These are phyloP conservation scores for Sporothrix inflata DNA, from an alignment of 2,329 filamentous ascomycete species.

Conservation along the genomic window DNA sequence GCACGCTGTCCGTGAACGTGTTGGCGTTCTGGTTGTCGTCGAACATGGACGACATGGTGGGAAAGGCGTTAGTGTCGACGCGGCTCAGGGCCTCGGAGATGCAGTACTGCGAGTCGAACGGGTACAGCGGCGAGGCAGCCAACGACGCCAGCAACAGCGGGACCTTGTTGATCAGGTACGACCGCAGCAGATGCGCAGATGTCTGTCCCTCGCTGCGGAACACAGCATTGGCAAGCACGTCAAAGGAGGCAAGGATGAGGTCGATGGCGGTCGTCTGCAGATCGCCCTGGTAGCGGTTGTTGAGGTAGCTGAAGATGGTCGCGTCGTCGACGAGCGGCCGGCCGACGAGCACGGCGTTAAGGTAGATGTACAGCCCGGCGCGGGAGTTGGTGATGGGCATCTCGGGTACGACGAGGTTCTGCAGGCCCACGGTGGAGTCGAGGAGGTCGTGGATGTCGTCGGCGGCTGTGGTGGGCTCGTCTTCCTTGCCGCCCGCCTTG, in stretches of 20 bases:
- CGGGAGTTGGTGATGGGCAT: conserved; percentile 74
- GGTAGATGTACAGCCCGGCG: conserved; percentile 81
- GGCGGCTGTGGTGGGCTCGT: conserved; percentile 50
- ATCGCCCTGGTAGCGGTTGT: conserved; percentile 79
- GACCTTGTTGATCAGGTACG: conserved; percentile 77
- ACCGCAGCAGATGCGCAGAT: conserved; percentile 74
- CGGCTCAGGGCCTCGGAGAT: conserved; percentile 73
- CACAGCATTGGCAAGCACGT: conserved; percentile 84
- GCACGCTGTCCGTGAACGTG: conserved; percentile 61
- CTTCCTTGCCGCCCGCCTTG: conserved; percentile 50
- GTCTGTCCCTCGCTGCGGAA: conserved; percentile 63
- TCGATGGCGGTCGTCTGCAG: conserved; percentile 77
- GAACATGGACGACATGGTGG: conserved; percentile 62
- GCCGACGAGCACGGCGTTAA: conserved; percentile 82
- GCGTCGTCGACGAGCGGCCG: conserved; percentile 83
- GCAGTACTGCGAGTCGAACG: conserved; percentile 74
- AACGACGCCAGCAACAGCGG: conserved; percentile 58
- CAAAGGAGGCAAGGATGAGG: conserved; percentile 85
- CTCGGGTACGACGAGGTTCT: conserved; percentile 62
- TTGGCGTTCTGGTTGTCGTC: conserved; percentile 61
- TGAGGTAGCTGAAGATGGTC: conserved; percentile 76
- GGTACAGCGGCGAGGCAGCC: conserved; percentile 64
- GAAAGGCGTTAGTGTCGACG: conserved; percentile 78
- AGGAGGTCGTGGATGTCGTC: conserved; percentile 60
- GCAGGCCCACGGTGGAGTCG: conserved; percentile 59